Percentiles rank a stretch among this genome's conserved stretches.
Evolutionary conservation across 352 stramenopile species (phyloP).

Genomic region (Phytopythium ostracodes): DNA sequence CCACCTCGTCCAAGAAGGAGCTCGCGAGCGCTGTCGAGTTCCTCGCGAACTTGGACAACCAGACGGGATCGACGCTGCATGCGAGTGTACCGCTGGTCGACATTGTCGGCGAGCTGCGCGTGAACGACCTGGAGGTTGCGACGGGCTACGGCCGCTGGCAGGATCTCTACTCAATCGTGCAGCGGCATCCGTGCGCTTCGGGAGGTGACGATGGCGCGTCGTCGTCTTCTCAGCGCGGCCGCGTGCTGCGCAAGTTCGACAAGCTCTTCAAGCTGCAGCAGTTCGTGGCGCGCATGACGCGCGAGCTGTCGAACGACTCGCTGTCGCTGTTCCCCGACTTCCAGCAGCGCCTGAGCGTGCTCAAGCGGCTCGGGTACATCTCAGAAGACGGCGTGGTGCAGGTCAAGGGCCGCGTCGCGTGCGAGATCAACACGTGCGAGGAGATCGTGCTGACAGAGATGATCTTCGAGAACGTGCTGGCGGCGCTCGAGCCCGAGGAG

Average conservation of each 20-base stretch:
- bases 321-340: constrained; percentile 97
- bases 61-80: constrained; percentile 43
- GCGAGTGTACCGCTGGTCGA: constrained; percentile 53
- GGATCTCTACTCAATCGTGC: constrained; percentile 43
- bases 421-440: constrained; percentile 98
- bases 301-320: constrained; percentile 81
- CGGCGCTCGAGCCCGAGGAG: constrained; percentile 95
- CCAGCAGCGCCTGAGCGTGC: constrained; percentile 90
- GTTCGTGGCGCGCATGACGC: constrained; percentile 54
- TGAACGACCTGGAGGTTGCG: constrained; percentile 76
- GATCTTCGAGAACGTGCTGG: constrained; percentile 98
- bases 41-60: constrained; percentile 73
- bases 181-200: constrained; percentile 45
- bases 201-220: constrained; percentile 12
- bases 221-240: constrained; percentile 23
- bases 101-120: constrained; percentile 65
- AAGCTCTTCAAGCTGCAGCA: constrained; percentile 71
- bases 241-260: constrained; percentile 65
- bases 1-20: constrained; percentile 66
- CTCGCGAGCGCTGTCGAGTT: constrained; percentile 65
- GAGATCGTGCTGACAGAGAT: constrained; percentile 98
- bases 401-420: constrained; percentile 96
- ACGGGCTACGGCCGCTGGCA: constrained; percentile 64
- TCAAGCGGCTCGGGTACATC: constrained; percentile 95
- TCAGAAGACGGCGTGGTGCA: constrained; percentile 86